Evolutionary conservation across 2,329 filamentous ascomycete species (phyloP), one percentile per base, ranked within the genome.

Genomic region (Penicillium sp.): DNA sequence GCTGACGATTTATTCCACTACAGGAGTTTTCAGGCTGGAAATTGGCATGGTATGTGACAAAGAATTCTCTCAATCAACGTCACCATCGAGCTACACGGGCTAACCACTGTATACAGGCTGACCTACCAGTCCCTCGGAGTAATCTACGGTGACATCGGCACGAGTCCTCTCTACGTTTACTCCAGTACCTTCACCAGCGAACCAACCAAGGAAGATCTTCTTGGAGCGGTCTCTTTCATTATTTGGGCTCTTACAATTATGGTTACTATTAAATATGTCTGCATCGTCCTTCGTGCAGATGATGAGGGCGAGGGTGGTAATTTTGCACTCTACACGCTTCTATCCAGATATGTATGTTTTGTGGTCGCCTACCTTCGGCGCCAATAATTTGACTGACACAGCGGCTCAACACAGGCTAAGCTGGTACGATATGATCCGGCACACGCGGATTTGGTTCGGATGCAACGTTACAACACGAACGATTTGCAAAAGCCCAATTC

Each of bases 141-240:
- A 54, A 84, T 84, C 50, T 84, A 84, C 57, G 82, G 82, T n/a
- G 82, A 85, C 55, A 84, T 85, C 57, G 82, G 81, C 20, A 85
- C 82, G 6, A 80, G 76, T 42, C 82, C 82, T 2, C 76, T 85
- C 3, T 85, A 85, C 63, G 82, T 84, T 23, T 84, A 75, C 61
- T 84, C 81, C 5, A 79, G 77, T 0, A 82, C 80, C 1, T 85
- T 85, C 60, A 72, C 69, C 23, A 68, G 70, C 4, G 69, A 73
- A 1, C 80, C 80, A 0, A 69, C 65, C 23, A 68, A 75, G 23
- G 67, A 76, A 7, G 79, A 85, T 58, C 68, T 84, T 1, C 67
- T 84, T 20, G 82, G 82, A 5, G 81, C 77, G 0, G 67, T 83
- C 1, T 84, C 82, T 1, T 69, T 84, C 4, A 79, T 84, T 46